Conservation (phyloP, 192 early-diverging fungal species). For the Chytriomyces confervae region DNA sequence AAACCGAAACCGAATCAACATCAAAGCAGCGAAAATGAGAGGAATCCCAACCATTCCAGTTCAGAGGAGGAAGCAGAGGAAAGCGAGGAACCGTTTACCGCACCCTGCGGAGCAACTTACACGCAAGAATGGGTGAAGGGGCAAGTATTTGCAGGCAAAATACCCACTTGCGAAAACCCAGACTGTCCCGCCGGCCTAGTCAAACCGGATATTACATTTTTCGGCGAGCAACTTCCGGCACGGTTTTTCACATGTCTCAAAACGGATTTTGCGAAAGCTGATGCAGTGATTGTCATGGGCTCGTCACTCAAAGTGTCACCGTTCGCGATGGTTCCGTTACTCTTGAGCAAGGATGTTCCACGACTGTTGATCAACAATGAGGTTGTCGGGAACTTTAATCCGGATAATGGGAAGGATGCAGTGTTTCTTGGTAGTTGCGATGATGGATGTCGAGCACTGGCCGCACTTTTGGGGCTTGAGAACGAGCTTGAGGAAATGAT, state of each 20-base stretch:
- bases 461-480: conserved; percentile 75
- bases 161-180: conserved; percentile 67
- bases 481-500: conserved; percentile 41
- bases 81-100: neutral
- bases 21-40: neutral
- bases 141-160: conserved; percentile 45
- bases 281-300: conserved; percentile 92
- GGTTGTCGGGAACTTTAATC: conserved; percentile 69
- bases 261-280: conserved; percentile 59
- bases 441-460: conserved; percentile 71
- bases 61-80: conserved; percentile 1
- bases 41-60: neutral
- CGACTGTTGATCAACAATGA: conserved; percentile 93
- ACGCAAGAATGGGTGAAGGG: conserved; percentile 23
- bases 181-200: conserved; percentile 69
- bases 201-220: conserved; percentile 96
- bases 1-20: too few species aligned
- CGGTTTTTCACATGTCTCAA: conserved; percentile 32
- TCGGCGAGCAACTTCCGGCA: conserved; percentile 87
- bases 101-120: conserved; percentile 20
- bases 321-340: conserved; percentile 78
- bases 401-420: conserved; percentile 75
- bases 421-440: conserved; percentile 82
- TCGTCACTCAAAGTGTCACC: conserved; percentile 90
- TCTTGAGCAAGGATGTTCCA: conserved; percentile 68